Base-by-base conservation (phyloP, 192 early-diverging fungal species). In the Helicostylum pulchrum region DNA sequence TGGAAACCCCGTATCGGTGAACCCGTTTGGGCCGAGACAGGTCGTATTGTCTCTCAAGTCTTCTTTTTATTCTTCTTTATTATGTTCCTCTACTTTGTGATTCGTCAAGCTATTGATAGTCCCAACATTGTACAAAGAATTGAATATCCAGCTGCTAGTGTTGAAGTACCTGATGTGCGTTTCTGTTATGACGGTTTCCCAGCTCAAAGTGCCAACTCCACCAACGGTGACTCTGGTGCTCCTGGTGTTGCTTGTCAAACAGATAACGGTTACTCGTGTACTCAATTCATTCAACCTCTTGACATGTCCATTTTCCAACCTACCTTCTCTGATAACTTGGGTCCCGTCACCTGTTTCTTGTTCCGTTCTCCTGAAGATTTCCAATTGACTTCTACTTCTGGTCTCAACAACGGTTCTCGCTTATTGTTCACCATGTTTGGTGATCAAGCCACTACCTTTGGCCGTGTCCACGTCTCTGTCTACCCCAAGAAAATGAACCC, bases 1-100 rank as follows among this genome's bases (percentile, higher is more conserved):
- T 73, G 71, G 71, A 64, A 64, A 30, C 71, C 71, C 43, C 65
- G 68, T 64, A 59, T 55, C 61, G 71, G 71, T 68, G 71, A 73
- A 64, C 71, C 71, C 5, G 39, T 67, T 2, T 73, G 71, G 71
- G 71, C 71, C 47, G 71, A 73, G 64, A 73, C 71, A 12, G 49
- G 61, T 17, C 71, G 71, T 31, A 64, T 73, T 57, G 47, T 62
- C 32, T 67, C 61, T 30, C 71, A 73, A 54, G 59, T 73, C 0
- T 51, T 73, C 39, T 60, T 73, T 9, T 44, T 73, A 14, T 73
- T 73, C 50, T 50, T 73, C 21, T 67, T 73, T 23, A 30, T 62
- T 11, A 48, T 67, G 52, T 68, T 73, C 46, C 26, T 73, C 15
- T 65, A 64, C 1, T 73, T 73, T 21, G 62, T 73, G 8, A 68